These are phyloP conservation scores for Pseudocercospora fijiensis DNA, from an alignment of 2,329 filamentous ascomycete genomes.

Conservation along the genomic window DNA sequence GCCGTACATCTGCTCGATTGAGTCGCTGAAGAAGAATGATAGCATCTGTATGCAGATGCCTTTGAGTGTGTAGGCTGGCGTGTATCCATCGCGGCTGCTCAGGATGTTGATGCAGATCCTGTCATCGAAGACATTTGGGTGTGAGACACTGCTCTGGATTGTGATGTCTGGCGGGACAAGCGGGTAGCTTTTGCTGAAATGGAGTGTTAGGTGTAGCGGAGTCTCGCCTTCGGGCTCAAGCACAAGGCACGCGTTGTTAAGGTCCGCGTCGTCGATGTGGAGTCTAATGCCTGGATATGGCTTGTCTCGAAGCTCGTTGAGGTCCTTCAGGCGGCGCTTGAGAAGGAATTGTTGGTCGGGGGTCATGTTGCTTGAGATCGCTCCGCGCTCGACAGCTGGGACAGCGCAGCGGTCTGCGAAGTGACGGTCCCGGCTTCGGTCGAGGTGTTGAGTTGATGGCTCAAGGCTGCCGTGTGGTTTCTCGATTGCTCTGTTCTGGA, in stretches of 20 bases:
- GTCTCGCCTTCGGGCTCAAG: constrained; percentile 16
- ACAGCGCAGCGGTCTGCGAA: background rate
- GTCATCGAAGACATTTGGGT: constrained; percentile 29
- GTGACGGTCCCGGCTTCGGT: background rate
- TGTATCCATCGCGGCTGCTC: constrained; percentile 21
- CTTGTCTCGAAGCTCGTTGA: constrained; percentile 24
- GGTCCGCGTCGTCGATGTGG: constrained; percentile 19
- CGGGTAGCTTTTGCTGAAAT: constrained; percentile 22
- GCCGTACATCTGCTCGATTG: constrained; percentile 26
- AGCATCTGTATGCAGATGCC: constrained; percentile 32
- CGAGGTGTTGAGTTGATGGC: background rate
- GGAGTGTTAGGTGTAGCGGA: constrained; percentile 25
- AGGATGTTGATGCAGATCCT: constrained; percentile 29
- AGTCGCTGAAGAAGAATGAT: constrained; percentile 27
- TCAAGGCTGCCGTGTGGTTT: background rate
- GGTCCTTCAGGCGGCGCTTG: constrained; percentile 25
- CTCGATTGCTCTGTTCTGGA: background rate
- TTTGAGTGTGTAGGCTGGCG: constrained; percentile 29
- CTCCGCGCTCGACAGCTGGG: background rate
- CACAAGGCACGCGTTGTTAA: constrained; percentile 25
- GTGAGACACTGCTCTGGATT: constrained; percentile 22
- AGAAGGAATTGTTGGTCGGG: constrained; percentile 6
- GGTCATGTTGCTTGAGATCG: background rate
- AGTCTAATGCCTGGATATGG: constrained; percentile 29
- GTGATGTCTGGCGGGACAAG: constrained; percentile 22